Base-by-base conservation (phyloP, 2,329 filamentous ascomycete species). In the Calonectria pauciramosa region DNA sequence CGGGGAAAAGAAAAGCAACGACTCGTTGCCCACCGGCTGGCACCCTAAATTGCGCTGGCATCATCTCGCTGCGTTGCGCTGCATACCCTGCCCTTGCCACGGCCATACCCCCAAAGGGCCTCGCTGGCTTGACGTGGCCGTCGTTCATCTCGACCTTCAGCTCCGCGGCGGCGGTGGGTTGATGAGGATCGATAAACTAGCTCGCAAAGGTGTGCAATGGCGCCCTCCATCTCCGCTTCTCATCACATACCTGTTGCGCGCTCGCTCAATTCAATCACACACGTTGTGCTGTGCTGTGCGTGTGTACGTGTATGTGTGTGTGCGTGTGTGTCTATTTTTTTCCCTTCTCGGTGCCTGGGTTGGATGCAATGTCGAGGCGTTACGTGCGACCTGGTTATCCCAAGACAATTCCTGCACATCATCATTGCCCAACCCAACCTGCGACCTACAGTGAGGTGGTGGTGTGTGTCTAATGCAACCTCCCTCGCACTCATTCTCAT, bases 391-490 rank as follows among this genome's bases (percentile, higher is more conserved):
- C 56, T 60, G 34, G 56, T 38, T 60, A 23, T 38, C 34, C 54
- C 56, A 68, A 69, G 36, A 60, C 70, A 54, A 36, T 64, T 51
- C 34, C 23, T 41, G 34, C 41, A 52, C 54, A 68, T 72, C 70
- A 60, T 51, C 76, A 80, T 78, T 70, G 67, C 70, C 73, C 56
- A 77, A 76, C 59, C 66, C 54, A 59, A 60, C 56, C 13, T 60
- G 34, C 56, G 34, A 36, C 56, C 56, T 60, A 23, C 11, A 38
- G 14, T 26, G 32, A 59, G 30, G 54, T 23, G 56, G 54, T 59
- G 54, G 56, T 60, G 56, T 60, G 56, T 60, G 32, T 60, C 56
- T 60, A 60, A 60, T 60, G 52, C 60, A 56, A 68, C 38, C 54
- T 73, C 66, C 54, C 47, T 70, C 67, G 30, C 36, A 18, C 20